Base-by-base conservation (phyloP, 257 asterid species). In the Solanum medicagineum region DNA sequence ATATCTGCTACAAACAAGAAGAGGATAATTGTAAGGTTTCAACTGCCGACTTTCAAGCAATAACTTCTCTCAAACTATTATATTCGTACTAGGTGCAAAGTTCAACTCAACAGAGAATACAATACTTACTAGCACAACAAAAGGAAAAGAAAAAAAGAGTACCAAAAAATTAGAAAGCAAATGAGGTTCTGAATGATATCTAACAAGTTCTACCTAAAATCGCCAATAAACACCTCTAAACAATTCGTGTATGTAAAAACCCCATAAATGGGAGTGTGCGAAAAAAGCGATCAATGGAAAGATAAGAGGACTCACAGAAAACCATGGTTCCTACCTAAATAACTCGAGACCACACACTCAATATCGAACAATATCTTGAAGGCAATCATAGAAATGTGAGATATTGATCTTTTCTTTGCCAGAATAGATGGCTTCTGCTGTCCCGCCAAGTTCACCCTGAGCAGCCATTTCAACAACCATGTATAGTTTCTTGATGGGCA, bases 391-490 rank as follows among this genome's bases (percentile, higher is more conserved):
- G 91, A 97, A 97, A 90, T 94, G 97, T 11, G 92, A 66, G 32
- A 93, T 91, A 55, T 92, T 86, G 81, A 96, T 95, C 96, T 95
- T 95, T 84, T 91, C 90, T 88, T 90, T 86, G 49, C 99, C 98
- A 6, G 97, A 89, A 80, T 90, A 96, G 81, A 96, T 88, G 59
- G 94, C 95, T 84, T 94, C 98, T 11, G 97, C 97, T 84, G 92
- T 90, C 84, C 98, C 98, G 71, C 99, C 99, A 1, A 84, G 87
- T 90, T 94, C 98, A 26, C 98, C 99, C 86, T 95, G 98, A 79
- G 98, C 98, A 24, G 99, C 98, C 98, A 97, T 97, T 87, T 97
- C 97, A 32, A 97, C 89, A n/a, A 95, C 97, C 96, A 94, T 91
- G 87, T 93, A 97, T 4, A 95, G 91, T 91, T 93, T 97, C 90